phyloP scores from a whole-genome alignment of 1,139 yeast genomes.

The Blastobotrys proliferans region DNA sequence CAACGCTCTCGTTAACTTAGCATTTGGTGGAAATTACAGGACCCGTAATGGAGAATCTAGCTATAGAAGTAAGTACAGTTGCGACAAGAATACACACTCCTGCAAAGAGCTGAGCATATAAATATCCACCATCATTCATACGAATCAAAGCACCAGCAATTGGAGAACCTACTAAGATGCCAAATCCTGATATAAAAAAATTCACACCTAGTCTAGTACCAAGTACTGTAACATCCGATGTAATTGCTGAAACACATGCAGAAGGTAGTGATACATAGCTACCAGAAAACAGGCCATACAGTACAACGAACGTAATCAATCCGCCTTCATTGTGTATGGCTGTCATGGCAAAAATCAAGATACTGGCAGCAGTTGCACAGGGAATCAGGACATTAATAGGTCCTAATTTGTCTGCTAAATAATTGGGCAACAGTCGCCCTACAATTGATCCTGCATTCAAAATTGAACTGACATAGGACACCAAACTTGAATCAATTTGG shows the following conservation, averaged over 20 bases:
- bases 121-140: slow-evolving; percentile 21
- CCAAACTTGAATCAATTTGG: slow-evolving; percentile 24
- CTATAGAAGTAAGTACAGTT: too few relatives aligned
- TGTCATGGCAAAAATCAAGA: slow-evolving; percentile 36
- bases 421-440: slow-evolving; percentile 51
- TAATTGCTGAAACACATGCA: slow-evolving; percentile 45
- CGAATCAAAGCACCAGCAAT: slow-evolving; percentile 46
- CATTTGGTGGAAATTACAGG: too few relatives aligned
- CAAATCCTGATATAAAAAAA: slow-evolving; percentile 51
- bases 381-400: slow-evolving; percentile 42
- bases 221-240: slow-evolving; percentile 40
- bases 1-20: too few relatives aligned
- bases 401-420: slow-evolving; percentile 46
- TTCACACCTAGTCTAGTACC: slow-evolving; percentile 57
- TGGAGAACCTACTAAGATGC: slow-evolving; percentile 51
- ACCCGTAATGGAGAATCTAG: too few relatives aligned
- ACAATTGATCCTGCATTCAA: slow-evolving; percentile 47
- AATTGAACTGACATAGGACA: slow-evolving; percentile 42
- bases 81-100: slow-evolving; percentile 19
- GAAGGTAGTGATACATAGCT: slow-evolving; percentile 44
- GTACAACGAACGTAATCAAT: slow-evolving; percentile 36
- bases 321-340: slow-evolving; percentile 43
- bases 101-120: slow-evolving; percentile 22
- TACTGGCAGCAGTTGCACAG: slow-evolving; percentile 21
- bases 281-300: slow-evolving; percentile 51